A percentile compares a stretch with the other conserved stretches of the same genome.
These are phyloP conservation scores for Diaporthe destruens DNA, from an alignment of 2,329 filamentous ascomycete genomes.

Conservation along the genomic window DNA sequence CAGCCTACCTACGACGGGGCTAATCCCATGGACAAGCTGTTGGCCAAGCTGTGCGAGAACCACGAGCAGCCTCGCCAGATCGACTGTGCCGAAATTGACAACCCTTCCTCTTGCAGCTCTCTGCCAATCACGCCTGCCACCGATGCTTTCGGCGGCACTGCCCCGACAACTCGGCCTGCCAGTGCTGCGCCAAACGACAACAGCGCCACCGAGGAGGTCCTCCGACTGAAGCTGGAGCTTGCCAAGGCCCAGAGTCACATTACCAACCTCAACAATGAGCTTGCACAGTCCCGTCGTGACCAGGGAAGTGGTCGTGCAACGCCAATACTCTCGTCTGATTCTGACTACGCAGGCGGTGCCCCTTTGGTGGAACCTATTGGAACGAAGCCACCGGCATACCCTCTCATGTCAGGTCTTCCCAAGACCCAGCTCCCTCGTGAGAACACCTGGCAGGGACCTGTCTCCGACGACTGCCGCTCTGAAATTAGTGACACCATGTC, in stretches of 20 bases:
- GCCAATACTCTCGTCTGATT: conserved; percentile 58
- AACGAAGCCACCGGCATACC: conserved; percentile 46
- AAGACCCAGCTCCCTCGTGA: conserved; percentile 57
- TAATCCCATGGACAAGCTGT: conserved; percentile 77
- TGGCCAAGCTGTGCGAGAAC: conserved; percentile 61
- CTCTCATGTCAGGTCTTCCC: conserved; percentile 49
- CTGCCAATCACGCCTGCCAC: conserved; percentile 73
- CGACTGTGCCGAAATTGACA: conserved; percentile 76
- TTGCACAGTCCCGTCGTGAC: conserved; percentile 72
- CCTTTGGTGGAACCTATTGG: conserved; percentile 44
- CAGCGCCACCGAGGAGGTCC: conserved; percentile 67
- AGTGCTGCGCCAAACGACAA: conserved; percentile 62
- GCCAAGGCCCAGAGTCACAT: conserved; percentile 79
- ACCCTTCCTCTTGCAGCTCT: conserved; percentile 68
- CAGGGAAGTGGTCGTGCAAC: conserved; percentile 69
- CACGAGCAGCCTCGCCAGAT: conserved; percentile 66
- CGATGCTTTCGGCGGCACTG: conserved; percentile 64
- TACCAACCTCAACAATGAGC: conserved; percentile 77
- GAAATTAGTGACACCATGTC: conserved; percentile 69
- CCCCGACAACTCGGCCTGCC: conserved; percentile 64
- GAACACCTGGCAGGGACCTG: conserved; percentile 61
- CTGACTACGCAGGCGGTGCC: conserved; percentile 48
- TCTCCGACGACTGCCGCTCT: conserved; percentile 67
- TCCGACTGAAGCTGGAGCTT: conserved; percentile 78
- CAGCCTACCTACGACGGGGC: conserved; percentile 49